Percentiles rank a stretch among this genome's conserved stretches.
Evolutionary conservation across 169 alveolate genomes (phyloP).

Genomic region (Eimeria acervulina): DNA sequence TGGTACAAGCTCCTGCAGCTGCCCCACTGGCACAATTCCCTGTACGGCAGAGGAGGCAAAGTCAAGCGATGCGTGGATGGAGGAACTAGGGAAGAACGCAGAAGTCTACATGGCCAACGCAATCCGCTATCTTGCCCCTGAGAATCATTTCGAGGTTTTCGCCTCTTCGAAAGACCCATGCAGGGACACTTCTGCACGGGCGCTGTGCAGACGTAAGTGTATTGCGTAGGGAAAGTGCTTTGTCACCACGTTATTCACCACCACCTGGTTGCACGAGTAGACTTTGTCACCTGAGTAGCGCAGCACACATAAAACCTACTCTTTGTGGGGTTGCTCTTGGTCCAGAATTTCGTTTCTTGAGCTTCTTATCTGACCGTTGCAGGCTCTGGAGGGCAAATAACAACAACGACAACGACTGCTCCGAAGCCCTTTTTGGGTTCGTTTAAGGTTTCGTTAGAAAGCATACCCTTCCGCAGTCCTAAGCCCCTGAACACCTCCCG

Average conservation of each 20-base stretch:
- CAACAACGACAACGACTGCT: slow-evolving; percentile 16
- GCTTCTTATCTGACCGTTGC: not conserved
- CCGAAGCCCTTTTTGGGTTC: not conserved
- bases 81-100: not conserved
- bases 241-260: not conserved
- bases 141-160: slow-evolving; percentile 3
- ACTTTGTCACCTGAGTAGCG: not conserved
- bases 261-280: not conserved
- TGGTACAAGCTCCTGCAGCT: not conserved
- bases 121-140: slow-evolving; percentile 1
- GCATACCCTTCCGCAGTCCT: not conserved
- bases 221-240: not conserved
- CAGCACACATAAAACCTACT: not conserved
- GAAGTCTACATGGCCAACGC: slow-evolving; percentile 18
- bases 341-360: not conserved
- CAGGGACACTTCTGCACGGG: not conserved
- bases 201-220: slow-evolving; percentile 59
- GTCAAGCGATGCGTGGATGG: slow-evolving; percentile 38
- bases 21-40: slow-evolving; percentile 21
- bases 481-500: too few species aligned
- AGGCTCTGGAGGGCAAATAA: not conserved
- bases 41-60: slow-evolving; percentile 59
- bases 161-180: not conserved
- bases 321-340: not conserved
- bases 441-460: not conserved